Evolutionary conservation across 345 rosid species (phyloP).

Genomic region (Angophora floribunda): DNA sequence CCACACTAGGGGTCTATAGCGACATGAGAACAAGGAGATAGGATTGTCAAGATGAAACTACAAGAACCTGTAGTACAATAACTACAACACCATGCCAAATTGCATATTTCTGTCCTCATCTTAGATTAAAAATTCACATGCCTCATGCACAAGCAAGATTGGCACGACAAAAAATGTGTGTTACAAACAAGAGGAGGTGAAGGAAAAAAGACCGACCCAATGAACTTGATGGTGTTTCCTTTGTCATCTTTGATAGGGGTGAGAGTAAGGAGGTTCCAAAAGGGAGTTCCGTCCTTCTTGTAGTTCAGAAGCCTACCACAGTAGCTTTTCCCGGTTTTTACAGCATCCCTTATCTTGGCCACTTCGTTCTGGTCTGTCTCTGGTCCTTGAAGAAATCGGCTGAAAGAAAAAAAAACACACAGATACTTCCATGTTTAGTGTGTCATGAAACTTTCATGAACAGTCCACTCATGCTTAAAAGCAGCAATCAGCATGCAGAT

Average conservation of each 20-base stretch:
- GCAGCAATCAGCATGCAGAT: background rate
- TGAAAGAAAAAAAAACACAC: constrained; percentile 13
- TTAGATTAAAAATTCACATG: background rate
- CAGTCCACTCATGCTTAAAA: background rate
- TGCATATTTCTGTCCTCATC: background rate
- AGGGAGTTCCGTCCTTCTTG: constrained; percentile 86
- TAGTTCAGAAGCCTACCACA: constrained; percentile 92
- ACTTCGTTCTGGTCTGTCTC: constrained; percentile 77
- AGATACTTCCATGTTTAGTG: background rate
- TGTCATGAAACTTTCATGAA: background rate
- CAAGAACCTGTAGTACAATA: background rate
- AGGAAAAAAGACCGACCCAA: constrained; percentile 40
- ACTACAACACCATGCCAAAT: background rate
- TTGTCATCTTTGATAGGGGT: constrained; percentile 80
- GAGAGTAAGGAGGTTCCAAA: constrained; percentile 96
- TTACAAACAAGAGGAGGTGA: background rate
- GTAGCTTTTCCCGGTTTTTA: constrained; percentile 63
- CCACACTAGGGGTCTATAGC: background rate
- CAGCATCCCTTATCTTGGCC: constrained; percentile 65
- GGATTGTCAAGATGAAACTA: background rate
- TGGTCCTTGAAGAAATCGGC: constrained; percentile 95
- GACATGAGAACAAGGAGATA: background rate
- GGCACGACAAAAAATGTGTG: background rate
- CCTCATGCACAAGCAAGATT: background rate
- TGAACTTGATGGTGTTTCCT: constrained; percentile 81